Conservation (phyloP, 345 rosid species). For the Lenwebbia sp. region DNA sequence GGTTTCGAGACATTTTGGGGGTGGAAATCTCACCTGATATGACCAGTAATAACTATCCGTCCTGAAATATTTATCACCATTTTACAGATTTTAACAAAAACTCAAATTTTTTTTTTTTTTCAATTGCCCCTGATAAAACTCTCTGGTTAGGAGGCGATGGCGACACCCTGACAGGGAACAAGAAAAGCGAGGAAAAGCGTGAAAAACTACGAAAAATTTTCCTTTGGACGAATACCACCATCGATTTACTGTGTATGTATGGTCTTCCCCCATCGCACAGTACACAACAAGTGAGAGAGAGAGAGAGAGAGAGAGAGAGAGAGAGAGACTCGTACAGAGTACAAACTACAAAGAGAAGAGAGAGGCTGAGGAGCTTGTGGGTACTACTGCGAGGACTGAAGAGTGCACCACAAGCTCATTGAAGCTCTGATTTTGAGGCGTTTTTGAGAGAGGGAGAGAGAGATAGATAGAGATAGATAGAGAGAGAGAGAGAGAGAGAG, state of each 20-base stretch:
- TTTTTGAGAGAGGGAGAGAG: neutral
- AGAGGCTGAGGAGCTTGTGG: neutral
- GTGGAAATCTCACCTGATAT: neutral
- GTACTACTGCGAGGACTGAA: neutral
- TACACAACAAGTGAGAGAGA: neutral
- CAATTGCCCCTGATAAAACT: neutral
- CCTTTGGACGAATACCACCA: neutral
- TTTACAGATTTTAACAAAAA: neutral
- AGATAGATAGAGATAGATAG: neutral
- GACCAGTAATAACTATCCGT: too few species aligned
- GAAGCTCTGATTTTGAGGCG: constrained; percentile 26
- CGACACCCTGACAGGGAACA: neutral
- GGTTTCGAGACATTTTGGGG: neutral
- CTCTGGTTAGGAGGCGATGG: neutral
- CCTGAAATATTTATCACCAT: neutral
- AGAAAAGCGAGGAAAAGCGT: neutral
- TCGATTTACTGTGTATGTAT: neutral
- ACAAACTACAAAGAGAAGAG: neutral
- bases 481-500: neutral
- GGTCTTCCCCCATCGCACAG: neutral
- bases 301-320: neutral
- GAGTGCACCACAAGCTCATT: constrained; percentile 23
- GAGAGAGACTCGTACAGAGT: neutral
- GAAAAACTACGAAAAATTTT: neutral
- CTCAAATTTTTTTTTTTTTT: neutral